phyloP scores from a whole-genome alignment of 164 flowering plant genomes.

The Houttuynia cordata region DNA sequence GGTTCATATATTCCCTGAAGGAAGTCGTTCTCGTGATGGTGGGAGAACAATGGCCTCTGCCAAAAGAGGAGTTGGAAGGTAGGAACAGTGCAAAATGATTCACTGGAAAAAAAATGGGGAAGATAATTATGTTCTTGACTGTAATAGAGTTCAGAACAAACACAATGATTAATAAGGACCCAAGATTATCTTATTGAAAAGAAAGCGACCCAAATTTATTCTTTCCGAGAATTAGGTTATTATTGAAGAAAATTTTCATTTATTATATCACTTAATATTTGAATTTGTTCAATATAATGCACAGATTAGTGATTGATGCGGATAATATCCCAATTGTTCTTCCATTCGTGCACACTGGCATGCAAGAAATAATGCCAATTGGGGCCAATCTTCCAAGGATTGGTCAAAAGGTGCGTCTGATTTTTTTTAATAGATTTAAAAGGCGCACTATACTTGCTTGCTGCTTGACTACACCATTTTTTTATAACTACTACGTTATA shows the following conservation, averaged over 20 bases:
- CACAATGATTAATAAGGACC: no score
- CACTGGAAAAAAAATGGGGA: no score
- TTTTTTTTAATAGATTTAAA: background rate
- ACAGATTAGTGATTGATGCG: slow-evolving; percentile 79
- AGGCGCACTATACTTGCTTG: background rate
- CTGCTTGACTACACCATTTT: background rate
- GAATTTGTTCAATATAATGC: background rate
- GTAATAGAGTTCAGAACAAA: no score
- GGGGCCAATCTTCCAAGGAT: slow-evolving; percentile 80
- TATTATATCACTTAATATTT: no score
- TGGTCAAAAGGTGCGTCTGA: slow-evolving; percentile 57
- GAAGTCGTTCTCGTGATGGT: slow-evolving; percentile 96
- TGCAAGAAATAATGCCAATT: slow-evolving; percentile 94
- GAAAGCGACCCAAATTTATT: no score
- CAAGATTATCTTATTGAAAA: no score
- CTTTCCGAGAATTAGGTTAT: no score
- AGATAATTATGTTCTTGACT: no score
- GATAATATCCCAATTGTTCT: slow-evolving; percentile 64
- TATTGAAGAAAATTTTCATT: no score
- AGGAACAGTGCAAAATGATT: slow-evolving; percentile 1
- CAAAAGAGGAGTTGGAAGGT: slow-evolving; percentile 97
- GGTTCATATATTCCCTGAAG: slow-evolving; percentile 99
- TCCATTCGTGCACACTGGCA: slow-evolving; percentile 90
- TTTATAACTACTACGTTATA: no score
- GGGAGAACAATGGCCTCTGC: slow-evolving; percentile 75